Evolutionary conservation across 2,329 filamentous ascomycete species (phyloP).

Genomic region (Cercospora canescens): DNA sequence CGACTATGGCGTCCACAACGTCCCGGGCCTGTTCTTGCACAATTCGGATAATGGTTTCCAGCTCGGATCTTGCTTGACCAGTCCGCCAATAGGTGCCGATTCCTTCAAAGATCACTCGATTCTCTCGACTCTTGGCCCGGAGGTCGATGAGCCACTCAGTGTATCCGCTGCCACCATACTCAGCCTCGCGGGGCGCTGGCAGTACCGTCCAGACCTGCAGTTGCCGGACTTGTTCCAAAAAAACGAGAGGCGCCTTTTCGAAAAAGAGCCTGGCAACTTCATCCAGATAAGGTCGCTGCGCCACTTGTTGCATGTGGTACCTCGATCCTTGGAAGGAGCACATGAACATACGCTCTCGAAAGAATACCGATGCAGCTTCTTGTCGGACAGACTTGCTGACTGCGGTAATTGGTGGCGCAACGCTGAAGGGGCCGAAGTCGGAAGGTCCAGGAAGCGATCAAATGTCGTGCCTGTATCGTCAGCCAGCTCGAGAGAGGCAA

Average conservation of each 20-base stretch:
- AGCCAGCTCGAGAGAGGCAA: not conserved
- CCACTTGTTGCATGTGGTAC: not conserved
- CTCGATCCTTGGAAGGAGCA: not conserved
- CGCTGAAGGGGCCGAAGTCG: no score
- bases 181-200: not conserved
- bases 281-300: not conserved
- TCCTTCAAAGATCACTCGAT: not conserved
- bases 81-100: not conserved
- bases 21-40: not conserved
- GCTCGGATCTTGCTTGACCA: not conserved
- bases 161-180: not conserved
- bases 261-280: not conserved
- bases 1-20: not conserved
- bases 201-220: not conserved
- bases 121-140: not conserved
- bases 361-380: not conserved
- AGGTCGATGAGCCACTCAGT: not conserved
- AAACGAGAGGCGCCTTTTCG: not conserved
- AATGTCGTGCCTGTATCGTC: not conserved
- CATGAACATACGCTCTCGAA: slow-evolving; percentile 3
- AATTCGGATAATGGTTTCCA: not conserved
- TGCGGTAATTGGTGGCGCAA: no score
- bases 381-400: no score
- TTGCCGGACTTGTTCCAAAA: slow-evolving; percentile 1
- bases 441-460: not conserved